Evolutionary conservation across 257 asterid species (phyloP), one percentile per base, ranked within the genome.

Genomic region (Nicotiana noctiflora): DNA sequence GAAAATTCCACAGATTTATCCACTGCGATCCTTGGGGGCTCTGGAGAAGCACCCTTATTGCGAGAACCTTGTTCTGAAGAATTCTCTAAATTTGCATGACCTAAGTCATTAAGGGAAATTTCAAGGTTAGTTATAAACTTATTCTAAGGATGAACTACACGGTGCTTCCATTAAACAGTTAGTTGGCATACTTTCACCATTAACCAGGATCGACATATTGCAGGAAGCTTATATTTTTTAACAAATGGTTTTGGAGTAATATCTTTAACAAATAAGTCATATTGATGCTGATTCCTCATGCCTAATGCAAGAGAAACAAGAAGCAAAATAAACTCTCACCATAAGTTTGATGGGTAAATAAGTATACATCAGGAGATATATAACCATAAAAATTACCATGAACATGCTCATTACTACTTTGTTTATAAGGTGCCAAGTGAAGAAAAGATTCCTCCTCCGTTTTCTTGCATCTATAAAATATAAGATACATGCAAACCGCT

Each of bases 1-100:
- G 89, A 87, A 86, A 92, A 94, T 84, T 92, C 97, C 55, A 94
- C 90, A 1, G 97, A 91, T 86, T 91, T 89, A 85, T 91, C 97
- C 86, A 94, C 95, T 0, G 92, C 88, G 51, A 92, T 90, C 4
- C 96, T 93, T 21, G 81, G 84, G 52, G 84, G 89, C 85, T 65
- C 88, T 40, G 94, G 88, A 68, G 88, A 89, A 66, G 84, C 60
- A 49, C 61, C 64, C 75, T 65, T 77, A 59, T 51, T 79, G 62
- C 86, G 79, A 53, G 81, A 80, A 56, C 93, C 88, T 1, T 86
- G 76, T 83, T 88, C 91, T 25, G 91, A 79, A 19, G 80, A 55
- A 78, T 49, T 86, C 68, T 88, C 90, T 79, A 80, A 51, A 25
- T 60, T 55, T 49, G 46, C 86, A 56, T 57, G 74, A 76, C 87